Evolutionary conservation across 169 alveolate species (phyloP).

Genomic region (Cryptosporidium ryanae): DNA sequence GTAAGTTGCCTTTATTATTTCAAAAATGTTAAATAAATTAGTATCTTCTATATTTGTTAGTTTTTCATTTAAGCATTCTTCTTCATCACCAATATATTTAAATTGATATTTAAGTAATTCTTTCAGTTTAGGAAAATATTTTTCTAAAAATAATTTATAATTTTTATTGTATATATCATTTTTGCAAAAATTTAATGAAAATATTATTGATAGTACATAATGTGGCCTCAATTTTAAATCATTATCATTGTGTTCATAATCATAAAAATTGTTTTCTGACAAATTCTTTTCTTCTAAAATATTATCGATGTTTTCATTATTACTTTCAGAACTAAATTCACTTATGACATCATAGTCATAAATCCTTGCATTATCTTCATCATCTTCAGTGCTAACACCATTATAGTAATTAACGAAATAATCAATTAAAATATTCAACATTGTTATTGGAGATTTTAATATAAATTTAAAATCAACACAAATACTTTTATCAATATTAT

Average conservation of each 20-base stretch:
- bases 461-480: background rate
- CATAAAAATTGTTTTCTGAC: background rate
- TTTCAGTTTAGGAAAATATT: slow-evolving; percentile 16
- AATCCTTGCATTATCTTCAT: background rate
- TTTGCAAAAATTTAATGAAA: slow-evolving; percentile 23
- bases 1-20: slow-evolving; percentile 25
- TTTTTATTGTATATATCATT: slow-evolving; percentile 13
- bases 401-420: slow-evolving; percentile 22
- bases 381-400: too few relatives aligned
- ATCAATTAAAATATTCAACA: slow-evolving; percentile 12
- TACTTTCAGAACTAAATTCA: too few relatives aligned
- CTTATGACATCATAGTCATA: too few relatives aligned
- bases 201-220: slow-evolving; percentile 37
- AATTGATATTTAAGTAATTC: background rate
- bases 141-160: background rate
- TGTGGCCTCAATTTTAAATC: slow-evolving; percentile 19
- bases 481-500: too few relatives aligned
- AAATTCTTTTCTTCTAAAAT: background rate
- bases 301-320: too few relatives aligned
- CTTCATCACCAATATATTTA: background rate
- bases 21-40: slow-evolving; percentile 1
- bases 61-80: background rate
- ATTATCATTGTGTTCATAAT: slow-evolving; percentile 7
- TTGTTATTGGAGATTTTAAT: slow-evolving; percentile 1
- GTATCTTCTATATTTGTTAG: background rate